Percentiles rank a stretch among this genome's conserved stretches.
phyloP scores from a whole-genome alignment of 1,284 basidiomycete species.

The Apiotrichum porosum region DNA sequence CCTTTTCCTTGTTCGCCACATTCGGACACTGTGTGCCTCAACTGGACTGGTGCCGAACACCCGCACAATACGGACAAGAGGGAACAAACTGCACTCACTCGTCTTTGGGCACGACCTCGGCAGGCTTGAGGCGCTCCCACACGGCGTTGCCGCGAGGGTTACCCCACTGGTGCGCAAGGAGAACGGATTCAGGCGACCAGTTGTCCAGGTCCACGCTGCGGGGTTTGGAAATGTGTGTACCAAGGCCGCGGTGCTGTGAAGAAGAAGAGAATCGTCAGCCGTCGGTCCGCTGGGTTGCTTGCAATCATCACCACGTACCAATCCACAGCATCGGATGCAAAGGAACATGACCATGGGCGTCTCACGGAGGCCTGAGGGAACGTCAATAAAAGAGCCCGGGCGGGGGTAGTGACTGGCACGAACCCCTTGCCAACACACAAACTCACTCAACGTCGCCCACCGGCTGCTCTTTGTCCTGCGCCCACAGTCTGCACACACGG shows the following conservation, averaged over 20 bases:
- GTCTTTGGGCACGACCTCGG: conserved; percentile 21
- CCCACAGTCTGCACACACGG: conserved; percentile 51
- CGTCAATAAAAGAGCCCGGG: no score
- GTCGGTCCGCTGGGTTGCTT: no score
- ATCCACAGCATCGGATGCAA: conserved; percentile 53
- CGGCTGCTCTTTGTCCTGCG: conserved; percentile 40
- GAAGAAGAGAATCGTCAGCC: not conserved
- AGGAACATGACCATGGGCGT: conserved; percentile 52
- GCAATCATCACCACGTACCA: conserved; percentile 18
- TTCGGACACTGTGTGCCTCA: no score
- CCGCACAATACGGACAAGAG: no score
- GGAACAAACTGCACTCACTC: conserved; percentile 46
- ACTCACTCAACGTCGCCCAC: conserved; percentile 47
- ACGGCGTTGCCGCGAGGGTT: conserved; percentile 46
- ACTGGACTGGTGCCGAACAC: no score
- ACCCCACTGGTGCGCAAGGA: conserved; percentile 45
- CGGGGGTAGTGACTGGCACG: no score
- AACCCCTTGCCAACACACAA: no score
- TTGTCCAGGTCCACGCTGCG: conserved; percentile 53
- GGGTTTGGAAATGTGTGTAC: conserved; percentile 54
- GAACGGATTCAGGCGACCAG: conserved; percentile 49
- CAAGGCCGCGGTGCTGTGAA: conserved; percentile 50
- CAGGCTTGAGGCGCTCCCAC: conserved; percentile 44
- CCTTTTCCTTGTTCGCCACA: no score
- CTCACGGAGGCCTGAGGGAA: conserved; percentile 31